These are phyloP conservation scores for Phytophthora multivora DNA, from an alignment of 352 stramenopile species.

Conservation along the genomic window DNA sequence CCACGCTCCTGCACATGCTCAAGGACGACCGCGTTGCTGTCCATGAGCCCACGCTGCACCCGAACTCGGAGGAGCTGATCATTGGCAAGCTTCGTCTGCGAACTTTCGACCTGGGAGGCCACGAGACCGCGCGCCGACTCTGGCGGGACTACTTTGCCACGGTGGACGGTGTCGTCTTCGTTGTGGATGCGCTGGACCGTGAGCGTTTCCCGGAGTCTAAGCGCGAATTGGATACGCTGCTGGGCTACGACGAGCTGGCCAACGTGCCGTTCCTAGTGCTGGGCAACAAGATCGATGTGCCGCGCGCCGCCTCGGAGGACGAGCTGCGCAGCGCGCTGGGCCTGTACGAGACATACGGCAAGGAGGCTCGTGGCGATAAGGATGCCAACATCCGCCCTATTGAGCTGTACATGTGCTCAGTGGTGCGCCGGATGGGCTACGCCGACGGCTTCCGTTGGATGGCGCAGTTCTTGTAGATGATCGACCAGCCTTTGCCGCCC, in stretches of 20 bases:
- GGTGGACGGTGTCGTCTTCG: conserved; percentile 99
- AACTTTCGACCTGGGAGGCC: conserved; percentile 99
- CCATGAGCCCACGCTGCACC: conserved; percentile 97
- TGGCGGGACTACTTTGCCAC: conserved; percentile 99
- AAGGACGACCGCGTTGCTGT: conserved; percentile 98
- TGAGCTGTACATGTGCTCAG: conserved; percentile 99
- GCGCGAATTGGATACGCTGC: conserved; percentile 97
- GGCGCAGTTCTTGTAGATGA: conserved; percentile 87
- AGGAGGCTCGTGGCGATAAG: conserved; percentile 93
- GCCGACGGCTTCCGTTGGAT: conserved; percentile 95
- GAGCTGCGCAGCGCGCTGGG: conserved; percentile 97
- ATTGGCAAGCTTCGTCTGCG: conserved; percentile 99
- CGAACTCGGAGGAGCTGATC: conserved; percentile 92
- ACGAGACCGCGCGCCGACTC: conserved; percentile 97
- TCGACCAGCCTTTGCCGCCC: conserved; percentile 14
- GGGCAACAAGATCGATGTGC: conserved; percentile 99
- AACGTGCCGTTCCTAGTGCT: conserved; percentile 99
- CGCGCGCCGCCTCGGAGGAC: conserved; percentile 96
- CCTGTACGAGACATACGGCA: conserved; percentile 99
- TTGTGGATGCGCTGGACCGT: conserved; percentile 98
- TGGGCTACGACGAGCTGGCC: conserved; percentile 97
- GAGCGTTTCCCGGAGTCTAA: conserved; percentile 99
- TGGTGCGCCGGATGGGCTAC: conserved; percentile 98
- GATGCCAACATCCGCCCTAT: conserved; percentile 94
- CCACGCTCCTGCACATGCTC: conserved; percentile 99